Base-by-base conservation (phyloP, 2,329 filamentous ascomycete species). In the Thielaviopsis musarum region DNA sequence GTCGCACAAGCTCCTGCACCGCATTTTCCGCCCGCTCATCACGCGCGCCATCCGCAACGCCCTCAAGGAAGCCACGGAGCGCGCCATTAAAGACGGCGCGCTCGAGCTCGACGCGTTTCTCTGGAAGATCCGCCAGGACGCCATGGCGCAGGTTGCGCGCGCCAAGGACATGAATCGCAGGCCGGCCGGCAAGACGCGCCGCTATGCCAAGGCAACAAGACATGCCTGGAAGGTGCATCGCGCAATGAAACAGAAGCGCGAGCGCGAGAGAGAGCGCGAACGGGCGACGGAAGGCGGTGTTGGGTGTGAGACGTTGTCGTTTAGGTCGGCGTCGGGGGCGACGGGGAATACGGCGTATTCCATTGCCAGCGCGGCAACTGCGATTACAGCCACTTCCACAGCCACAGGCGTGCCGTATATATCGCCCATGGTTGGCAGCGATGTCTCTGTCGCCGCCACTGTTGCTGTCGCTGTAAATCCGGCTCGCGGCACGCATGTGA, bases 1-100 rank as follows among this genome's bases (percentile, higher is more conserved):
- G 57, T 94, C 85, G 71, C 91, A 97, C 80, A 98, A 96, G 80
- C 68, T 93, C 13, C 78, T 97, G 22, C 95, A 97, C 71, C 76
- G 75, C 59, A 69, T 96, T 45, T 85, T 91, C 77, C 96, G 96
- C 78, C 88, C 91, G 4, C 69, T 97, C 26, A 77, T 95, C 64
- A 79, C 96, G 69, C 89, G 85, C 73, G 82, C 90, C 28, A 80
- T 98, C 66, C 85, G 87, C 54, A 90, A 91, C 38, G 86, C 82
- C 19, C 77, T 98, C 61, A 83, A 93, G 72, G 95, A 93, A 78
- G 86, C 86, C 1, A 74, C 95, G 1, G 91, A 95, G 75, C 88
- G 91, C 75, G 82, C 88, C 66, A 88, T 98, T 73, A 88, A 85
- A 71, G 84, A 95, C 62, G 83, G 86, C 64, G 87, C 91, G 69